Conservation (phyloP, 2,329 filamentous ascomycete genomes). For the Diaporthe capsici region DNA sequence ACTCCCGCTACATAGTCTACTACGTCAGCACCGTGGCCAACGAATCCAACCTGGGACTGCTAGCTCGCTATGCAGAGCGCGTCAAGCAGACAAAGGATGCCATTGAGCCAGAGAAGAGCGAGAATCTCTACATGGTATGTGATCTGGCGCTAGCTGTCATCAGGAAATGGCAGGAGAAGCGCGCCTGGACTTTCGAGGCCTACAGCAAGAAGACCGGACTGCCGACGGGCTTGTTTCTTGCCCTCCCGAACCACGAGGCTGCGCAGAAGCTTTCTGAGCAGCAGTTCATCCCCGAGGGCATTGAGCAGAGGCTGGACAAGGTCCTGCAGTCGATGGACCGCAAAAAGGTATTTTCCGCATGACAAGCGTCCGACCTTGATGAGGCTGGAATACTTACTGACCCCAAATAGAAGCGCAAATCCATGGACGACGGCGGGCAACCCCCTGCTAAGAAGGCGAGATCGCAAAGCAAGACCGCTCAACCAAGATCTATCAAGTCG, state of each 20-base stretch:
- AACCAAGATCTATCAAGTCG: conserved; percentile 52
- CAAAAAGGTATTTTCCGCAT: conserved; percentile 70
- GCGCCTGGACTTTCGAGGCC: conserved; percentile 87
- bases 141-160: conserved; percentile 89
- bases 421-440: conserved; percentile 65
- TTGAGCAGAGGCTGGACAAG: conserved; percentile 83
- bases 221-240: conserved; percentile 82
- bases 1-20: conserved; percentile 90
- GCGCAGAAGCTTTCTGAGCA: conserved; percentile 90
- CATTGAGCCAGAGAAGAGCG: conserved; percentile 76
- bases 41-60: conserved; percentile 87
- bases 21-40: conserved; percentile 87
- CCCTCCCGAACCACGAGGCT: conserved; percentile 80
- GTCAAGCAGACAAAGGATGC: conserved; percentile 92
- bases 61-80: conserved; percentile 92
- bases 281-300: conserved; percentile 83
- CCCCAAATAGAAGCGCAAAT: conserved; percentile 68
- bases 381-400: not conserved
- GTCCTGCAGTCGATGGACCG: conserved; percentile 76
- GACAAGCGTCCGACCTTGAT: no score
- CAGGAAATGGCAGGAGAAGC: conserved; percentile 87
- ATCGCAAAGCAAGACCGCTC: conserved; percentile 44
- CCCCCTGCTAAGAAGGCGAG: conserved; percentile 58
- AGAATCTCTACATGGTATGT: conserved; percentile 87
- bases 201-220: conserved; percentile 86